These are phyloP conservation scores for Ambrosiella cleistominuta DNA, from an alignment of 2,329 filamentous ascomycete genomes.

Conservation along the genomic window DNA sequence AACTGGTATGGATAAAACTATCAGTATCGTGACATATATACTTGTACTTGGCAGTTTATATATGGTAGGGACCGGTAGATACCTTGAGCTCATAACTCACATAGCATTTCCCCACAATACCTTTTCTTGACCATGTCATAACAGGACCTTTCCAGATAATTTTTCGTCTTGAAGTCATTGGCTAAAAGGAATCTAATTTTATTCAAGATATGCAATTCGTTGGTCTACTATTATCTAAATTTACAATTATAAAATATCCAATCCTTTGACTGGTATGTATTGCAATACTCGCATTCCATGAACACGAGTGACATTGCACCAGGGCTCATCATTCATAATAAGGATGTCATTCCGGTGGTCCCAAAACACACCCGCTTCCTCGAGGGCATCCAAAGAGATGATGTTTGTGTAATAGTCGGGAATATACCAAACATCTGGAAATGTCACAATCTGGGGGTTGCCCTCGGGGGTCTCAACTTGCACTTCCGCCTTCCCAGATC, in stretches of 20 bases:
- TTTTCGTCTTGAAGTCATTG: too few relatives aligned
- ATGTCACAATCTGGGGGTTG: conserved; percentile 7
- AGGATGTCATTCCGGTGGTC: conserved; percentile 9
- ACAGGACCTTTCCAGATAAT: too few relatives aligned
- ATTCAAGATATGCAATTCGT: too few relatives aligned
- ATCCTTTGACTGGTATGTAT: conserved; percentile 4
- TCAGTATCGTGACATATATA: too few relatives aligned
- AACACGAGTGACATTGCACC: conserved; percentile 10
- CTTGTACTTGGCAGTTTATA: too few relatives aligned
- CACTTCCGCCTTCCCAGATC: conserved; percentile 9
- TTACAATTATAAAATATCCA: conserved; percentile 5
- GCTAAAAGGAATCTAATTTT: too few relatives aligned
- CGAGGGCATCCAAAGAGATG: conserved; percentile 8
- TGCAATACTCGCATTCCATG: conserved; percentile 12
- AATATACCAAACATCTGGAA: conserved; percentile 9
- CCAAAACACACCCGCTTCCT: conserved; percentile 8
- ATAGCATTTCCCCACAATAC: too few relatives aligned
- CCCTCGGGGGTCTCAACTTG: not conserved
- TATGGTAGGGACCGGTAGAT: too few relatives aligned
- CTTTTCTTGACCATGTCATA: too few relatives aligned
- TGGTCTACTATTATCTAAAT: not conserved
- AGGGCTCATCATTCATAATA: conserved; percentile 8
- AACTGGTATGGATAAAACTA: too few relatives aligned
- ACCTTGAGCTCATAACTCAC: too few relatives aligned
- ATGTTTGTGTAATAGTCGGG: conserved; percentile 12